Evolutionary conservation across 2,329 filamentous ascomycete genomes (phyloP), one percentile per base, ranked within the genome.

Genomic region (Davidsoniella australis): DNA sequence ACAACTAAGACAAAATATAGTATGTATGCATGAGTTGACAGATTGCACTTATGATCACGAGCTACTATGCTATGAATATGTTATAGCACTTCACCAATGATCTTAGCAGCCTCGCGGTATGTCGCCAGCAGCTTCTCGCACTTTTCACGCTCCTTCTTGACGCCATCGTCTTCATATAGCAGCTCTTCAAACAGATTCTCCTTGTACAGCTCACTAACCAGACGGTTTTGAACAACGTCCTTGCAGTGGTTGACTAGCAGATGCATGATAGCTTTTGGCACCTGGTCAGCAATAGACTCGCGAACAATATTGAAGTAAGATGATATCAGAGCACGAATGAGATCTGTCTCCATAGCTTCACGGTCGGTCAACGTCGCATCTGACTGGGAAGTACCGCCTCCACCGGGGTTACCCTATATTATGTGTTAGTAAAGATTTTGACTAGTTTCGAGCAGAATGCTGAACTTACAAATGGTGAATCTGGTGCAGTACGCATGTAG

Each of bases 251-350:
- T 98, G 61, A 98, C 91, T 33, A 98, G 76, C 43, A 98, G 76
- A 63, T 98, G 91, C 91, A 98, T 98, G 57, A 98, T 83, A 4
- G 91, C 91, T 68, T 98, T 98, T 56, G 91, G 91, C 9, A 98
- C 91, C 67, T 96, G 89, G 62, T 98, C 91, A 41, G 89, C 89
- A 58, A 95, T 94, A n/a, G 86, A 89, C 66, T 98, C 91, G 55
- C 91, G 85, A 43, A 98, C 91, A 60, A 98, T 98, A 64, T 94
- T 94, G 72, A 98, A 98, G 71, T 98, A 98, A 1, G 88, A 95
- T 29, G 85, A 94, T 63, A 98, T 98, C 50, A 98, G 76, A 43
- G 88, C 85, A 43, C 89, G 83, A 62, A 98, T 98, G 39, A 98
- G 78, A 66, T 98, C 91, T 8, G 91, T 96, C 68, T 98, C 91